phyloP scores from a whole-genome alignment of 352 stramenopile genomes.

The Bremia lactucae region DNA sequence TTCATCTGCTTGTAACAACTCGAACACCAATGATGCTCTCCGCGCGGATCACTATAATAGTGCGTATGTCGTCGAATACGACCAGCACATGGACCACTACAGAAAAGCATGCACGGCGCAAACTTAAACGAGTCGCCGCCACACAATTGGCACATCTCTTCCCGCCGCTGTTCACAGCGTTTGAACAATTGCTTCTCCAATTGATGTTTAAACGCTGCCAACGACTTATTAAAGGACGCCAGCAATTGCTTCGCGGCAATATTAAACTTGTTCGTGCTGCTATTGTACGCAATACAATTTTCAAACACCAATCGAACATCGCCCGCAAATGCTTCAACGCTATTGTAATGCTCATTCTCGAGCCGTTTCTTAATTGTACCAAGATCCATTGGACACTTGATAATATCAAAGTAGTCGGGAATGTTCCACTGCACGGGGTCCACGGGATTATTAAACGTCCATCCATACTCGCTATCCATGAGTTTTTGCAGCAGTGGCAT shows the following conservation, averaged over 20 bases:
- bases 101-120: constrained; percentile 84
- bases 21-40: constrained; percentile 83
- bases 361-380: constrained; percentile 95
- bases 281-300: constrained; percentile 87
- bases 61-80: constrained; percentile 80
- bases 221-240: constrained; percentile 58
- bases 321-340: constrained; percentile 74
- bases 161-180: constrained; percentile 64
- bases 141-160: constrained; percentile 85
- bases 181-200: constrained; percentile 82
- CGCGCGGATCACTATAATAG: constrained; percentile 79
- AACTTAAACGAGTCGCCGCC: constrained; percentile 87
- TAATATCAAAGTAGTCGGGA: constrained; percentile 86
- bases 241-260: constrained; percentile 75
- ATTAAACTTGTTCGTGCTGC: constrained; percentile 85
- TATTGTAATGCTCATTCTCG: constrained; percentile 91
- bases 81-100: constrained; percentile 70
- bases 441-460: constrained; percentile 91
- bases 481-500: constrained; percentile 78
- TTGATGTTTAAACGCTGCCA: constrained; percentile 58
- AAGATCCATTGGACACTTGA: constrained; percentile 98
- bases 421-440: constrained; percentile 91
- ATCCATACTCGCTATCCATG: constrained; percentile 84
- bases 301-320: constrained; percentile 86
- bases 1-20: constrained; percentile 87